Evolutionary conservation across 768 basidiomycete species (phyloP).

Genomic region (Omphalotus guepiniiformis): DNA sequence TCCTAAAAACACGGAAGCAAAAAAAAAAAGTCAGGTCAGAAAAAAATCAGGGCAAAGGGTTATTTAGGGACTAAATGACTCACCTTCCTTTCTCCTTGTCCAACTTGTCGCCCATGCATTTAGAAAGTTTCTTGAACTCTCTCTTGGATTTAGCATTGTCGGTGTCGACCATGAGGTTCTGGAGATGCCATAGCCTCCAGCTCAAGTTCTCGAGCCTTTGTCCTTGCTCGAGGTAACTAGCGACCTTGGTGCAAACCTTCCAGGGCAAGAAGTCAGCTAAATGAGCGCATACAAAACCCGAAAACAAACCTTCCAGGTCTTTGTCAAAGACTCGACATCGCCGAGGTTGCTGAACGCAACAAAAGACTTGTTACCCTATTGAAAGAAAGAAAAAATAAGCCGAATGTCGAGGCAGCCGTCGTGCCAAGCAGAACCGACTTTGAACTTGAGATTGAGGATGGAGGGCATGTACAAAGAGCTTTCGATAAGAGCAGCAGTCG

Average conservation of each 20-base stretch:
- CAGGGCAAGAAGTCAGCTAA: slow-evolving; percentile 4
- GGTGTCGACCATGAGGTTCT: slow-evolving; percentile 86
- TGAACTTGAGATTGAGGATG: slow-evolving; percentile 86
- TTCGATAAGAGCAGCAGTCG: too few relatives aligned
- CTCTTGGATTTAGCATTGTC: slow-evolving; percentile 88
- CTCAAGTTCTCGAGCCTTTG: slow-evolving; percentile 88
- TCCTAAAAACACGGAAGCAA: slow-evolving; percentile 38
- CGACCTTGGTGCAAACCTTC: slow-evolving; percentile 87
- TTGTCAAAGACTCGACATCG: slow-evolving; percentile 80
- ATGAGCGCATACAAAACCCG: slow-evolving; percentile 5
- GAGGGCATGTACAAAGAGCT: slow-evolving; percentile 51
- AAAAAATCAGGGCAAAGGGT: too few relatives aligned
- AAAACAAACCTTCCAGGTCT: slow-evolving; percentile 79
- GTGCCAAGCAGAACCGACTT: slow-evolving; percentile 36
- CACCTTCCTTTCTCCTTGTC: slow-evolving; percentile 91
- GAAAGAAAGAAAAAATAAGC: slow-evolving; percentile 16
- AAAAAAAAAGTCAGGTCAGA: slow-evolving; percentile 6
- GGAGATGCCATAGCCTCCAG: slow-evolving; percentile 91
- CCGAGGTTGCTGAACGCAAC: slow-evolving; percentile 87
- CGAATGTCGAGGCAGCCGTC: slow-evolving; percentile 12
- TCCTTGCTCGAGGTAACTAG: slow-evolving; percentile 86
- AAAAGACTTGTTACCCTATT: slow-evolving; percentile 91
- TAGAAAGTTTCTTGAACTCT: slow-evolving; percentile 86
- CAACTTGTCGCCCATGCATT: slow-evolving; percentile 86
- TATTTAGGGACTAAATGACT: too few relatives aligned